phyloP scores from a whole-genome alignment of 2,329 filamentous ascomycete genomes.

The Lasiodiplodia theobromae region DNA sequence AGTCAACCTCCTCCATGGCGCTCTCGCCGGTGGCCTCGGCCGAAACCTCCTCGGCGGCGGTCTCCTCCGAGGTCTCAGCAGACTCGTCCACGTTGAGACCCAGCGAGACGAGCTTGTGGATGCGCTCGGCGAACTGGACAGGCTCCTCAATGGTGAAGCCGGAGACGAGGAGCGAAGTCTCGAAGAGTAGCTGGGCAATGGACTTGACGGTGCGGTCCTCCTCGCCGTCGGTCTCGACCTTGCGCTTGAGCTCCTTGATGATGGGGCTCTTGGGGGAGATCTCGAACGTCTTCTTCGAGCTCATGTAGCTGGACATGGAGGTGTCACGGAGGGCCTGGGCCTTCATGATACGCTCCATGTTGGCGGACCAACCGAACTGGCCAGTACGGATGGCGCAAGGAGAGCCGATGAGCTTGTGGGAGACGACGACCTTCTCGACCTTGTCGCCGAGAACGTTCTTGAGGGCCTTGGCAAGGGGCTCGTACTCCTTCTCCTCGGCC shows the following conservation, averaged over 20 bases:
- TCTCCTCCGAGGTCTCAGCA: conserved; percentile 71
- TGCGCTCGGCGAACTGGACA: conserved; percentile 95
- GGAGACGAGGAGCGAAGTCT: conserved; percentile 97
- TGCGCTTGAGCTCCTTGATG: conserved; percentile 99
- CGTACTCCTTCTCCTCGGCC: conserved; percentile 97
- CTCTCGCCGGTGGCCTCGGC: conserved; percentile 78
- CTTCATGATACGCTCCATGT: conserved; percentile 99
- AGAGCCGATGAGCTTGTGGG: conserved; percentile 92
- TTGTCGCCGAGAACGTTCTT: conserved; percentile 99
- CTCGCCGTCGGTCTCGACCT: conserved; percentile 97
- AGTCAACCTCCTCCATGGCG: conserved; percentile 99
- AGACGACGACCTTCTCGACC: conserved; percentile 99
- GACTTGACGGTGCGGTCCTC: conserved; percentile 99
- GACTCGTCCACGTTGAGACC: conserved; percentile 98
- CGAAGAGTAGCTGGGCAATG: conserved; percentile 97
- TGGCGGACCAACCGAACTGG: conserved; percentile 99
- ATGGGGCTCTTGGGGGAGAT: conserved; percentile 99
- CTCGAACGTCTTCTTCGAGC: conserved; percentile 99
- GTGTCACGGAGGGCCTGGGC: conserved; percentile 99
- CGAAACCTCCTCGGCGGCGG: conserved; percentile 64
- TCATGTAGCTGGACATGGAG: conserved; percentile 99
- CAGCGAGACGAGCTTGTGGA: conserved; percentile 99
- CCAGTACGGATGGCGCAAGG: conserved; percentile 99
- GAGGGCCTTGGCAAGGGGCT: conserved; percentile 90
- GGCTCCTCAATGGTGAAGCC: conserved; percentile 99